phyloP scores from a whole-genome alignment of 2,329 filamentous ascomycete species.

The Alternaria solani region DNA sequence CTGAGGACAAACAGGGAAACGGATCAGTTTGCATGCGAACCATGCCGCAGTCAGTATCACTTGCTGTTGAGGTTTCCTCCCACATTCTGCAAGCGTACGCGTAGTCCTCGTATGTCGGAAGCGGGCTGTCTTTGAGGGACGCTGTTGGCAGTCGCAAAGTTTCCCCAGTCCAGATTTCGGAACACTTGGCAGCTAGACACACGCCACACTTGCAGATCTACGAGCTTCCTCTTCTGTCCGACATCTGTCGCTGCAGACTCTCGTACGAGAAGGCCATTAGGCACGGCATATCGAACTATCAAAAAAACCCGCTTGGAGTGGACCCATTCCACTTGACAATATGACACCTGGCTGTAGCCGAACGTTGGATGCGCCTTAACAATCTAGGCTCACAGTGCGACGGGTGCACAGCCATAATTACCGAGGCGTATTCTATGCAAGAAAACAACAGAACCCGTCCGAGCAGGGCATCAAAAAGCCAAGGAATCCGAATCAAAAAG shows the following conservation, averaged over 20 bases:
- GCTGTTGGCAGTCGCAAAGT: not conserved
- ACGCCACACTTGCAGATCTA: not conserved
- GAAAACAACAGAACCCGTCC: not conserved
- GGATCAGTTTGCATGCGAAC: not conserved
- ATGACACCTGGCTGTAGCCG: not conserved
- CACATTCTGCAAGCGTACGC: not conserved
- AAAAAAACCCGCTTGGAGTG: not conserved
- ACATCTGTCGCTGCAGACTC: not conserved
- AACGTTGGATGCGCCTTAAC: not conserved
- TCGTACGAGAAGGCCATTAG: not conserved
- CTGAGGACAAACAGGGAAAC: not conserved
- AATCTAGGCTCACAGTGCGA: not conserved
- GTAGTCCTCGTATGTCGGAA: not conserved
- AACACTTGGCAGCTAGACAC: slow-evolving; percentile 8
- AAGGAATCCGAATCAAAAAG: not conserved
- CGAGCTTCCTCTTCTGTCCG: not conserved
- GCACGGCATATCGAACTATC: not conserved
- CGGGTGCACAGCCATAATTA: slow-evolving; percentile 4
- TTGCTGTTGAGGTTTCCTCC: not conserved
- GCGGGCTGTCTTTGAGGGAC: not conserved
- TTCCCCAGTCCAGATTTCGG: slow-evolving; percentile 1
- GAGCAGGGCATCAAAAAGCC: not conserved
- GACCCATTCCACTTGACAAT: not conserved
- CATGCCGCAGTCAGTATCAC: not conserved
- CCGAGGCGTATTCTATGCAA: not conserved